Conservation (phyloP, 352 stramenopile genomes). For the Pythium grandisporangium region DNA sequence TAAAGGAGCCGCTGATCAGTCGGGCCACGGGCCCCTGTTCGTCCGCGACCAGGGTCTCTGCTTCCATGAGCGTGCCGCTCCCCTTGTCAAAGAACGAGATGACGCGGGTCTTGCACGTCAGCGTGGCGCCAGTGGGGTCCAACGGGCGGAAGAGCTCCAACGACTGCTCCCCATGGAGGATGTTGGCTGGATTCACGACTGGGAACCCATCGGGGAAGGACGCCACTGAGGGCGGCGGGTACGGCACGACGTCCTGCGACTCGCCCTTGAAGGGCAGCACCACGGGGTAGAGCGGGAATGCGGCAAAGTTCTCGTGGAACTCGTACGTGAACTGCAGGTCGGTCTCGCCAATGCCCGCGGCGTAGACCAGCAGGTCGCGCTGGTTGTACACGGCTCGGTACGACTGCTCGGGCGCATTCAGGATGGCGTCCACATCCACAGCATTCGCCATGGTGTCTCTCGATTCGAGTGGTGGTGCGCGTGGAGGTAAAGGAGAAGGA, state of each 20-base stretch:
- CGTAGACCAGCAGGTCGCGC: slow-evolving; percentile 86
- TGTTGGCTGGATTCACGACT: slow-evolving; percentile 71
- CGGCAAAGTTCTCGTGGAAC: slow-evolving; percentile 72
- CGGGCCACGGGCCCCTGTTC: slow-evolving; percentile 47
- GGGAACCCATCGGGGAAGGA: slow-evolving; percentile 58
- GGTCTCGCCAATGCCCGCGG: slow-evolving; percentile 79
- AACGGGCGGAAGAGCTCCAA: slow-evolving; percentile 74
- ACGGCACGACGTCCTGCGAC: slow-evolving; percentile 81
- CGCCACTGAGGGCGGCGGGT: slow-evolving; percentile 65
- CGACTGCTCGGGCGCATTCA: slow-evolving; percentile 28
- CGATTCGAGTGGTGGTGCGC: no score
- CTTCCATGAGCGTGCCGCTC: slow-evolving; percentile 78
- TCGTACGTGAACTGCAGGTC: slow-evolving; percentile 87
- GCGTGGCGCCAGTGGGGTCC: slow-evolving; percentile 33
- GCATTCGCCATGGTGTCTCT: slow-evolving; percentile 30
- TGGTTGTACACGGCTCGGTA: slow-evolving; percentile 80
- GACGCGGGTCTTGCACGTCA: slow-evolving; percentile 55
- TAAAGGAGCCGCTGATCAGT: slow-evolving; percentile 75
- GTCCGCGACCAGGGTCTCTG: slow-evolving; percentile 74
- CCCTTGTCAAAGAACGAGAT: slow-evolving; percentile 83
- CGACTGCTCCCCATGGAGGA: slow-evolving; percentile 81
- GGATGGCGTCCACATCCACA: slow-evolving; percentile 58
- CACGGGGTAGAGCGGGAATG: slow-evolving; percentile 86
- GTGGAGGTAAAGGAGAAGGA: no score
- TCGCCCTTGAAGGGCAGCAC: slow-evolving; percentile 83